These are phyloP conservation scores for Mortierella sp. DNA, from an alignment of 371 early-diverging fungal species.

Conservation along the genomic window DNA sequence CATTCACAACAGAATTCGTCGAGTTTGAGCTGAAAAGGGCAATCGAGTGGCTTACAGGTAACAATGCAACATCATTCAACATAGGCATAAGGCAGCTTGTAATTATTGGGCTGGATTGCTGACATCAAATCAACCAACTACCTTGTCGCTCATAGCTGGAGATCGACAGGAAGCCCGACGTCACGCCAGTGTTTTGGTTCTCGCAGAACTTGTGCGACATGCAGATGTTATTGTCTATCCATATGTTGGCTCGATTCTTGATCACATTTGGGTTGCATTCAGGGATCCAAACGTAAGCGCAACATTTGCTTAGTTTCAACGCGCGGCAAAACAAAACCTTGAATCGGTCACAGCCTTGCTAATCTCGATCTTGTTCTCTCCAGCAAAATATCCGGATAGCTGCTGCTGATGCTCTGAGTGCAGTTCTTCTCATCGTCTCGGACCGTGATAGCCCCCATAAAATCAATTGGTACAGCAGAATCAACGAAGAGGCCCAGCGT, in stretches of 20 bases:
- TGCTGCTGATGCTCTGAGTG: conserved; percentile 91
- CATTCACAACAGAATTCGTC: conserved; percentile 87
- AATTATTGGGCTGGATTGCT: neutral
- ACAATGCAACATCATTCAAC: neutral
- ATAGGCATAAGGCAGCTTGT: neutral
- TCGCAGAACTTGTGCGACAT: conserved; percentile 86
- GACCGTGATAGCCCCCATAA: conserved; percentile 83
- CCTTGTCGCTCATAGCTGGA: conserved; percentile 39
- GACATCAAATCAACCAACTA: neutral
- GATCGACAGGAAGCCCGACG: conserved; percentile 85
- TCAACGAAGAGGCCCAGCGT: conserved; percentile 88
- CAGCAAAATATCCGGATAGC: conserved; percentile 83
- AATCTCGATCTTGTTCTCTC: neutral
- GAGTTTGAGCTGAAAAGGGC: conserved; percentile 92
- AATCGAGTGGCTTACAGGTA: conserved; percentile 91
- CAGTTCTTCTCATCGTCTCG: conserved; percentile 86
- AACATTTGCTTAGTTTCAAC: neutral
- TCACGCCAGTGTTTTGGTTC: conserved; percentile 89
- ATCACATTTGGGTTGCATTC: conserved; percentile 90
- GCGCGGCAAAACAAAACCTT: neutral
- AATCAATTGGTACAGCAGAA: conserved; percentile 81
- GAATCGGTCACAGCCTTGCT: neutral
- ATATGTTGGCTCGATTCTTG: conserved; percentile 88
- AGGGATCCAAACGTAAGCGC: conserved; percentile 80
- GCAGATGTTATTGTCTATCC: conserved; percentile 91